Percentiles rank a stretch among this genome's conserved stretches.
phyloP scores from a whole-genome alignment of 140 eudicot genomes.

The Oenanthe javanica region DNA sequence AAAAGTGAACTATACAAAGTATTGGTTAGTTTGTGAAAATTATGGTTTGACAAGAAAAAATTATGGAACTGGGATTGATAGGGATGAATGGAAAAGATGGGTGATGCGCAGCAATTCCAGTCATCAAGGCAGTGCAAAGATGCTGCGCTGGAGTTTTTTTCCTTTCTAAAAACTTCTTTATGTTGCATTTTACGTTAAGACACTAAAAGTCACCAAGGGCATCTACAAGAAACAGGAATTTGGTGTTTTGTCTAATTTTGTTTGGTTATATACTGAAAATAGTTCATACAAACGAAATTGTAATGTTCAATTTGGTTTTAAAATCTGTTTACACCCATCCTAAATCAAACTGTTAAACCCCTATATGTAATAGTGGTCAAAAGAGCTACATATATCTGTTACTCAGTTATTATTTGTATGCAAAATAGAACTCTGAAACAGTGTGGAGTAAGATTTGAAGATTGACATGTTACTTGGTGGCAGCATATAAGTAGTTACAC shows the following conservation, averaged over 20 bases:
- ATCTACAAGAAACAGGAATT: background rate
- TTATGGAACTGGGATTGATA: constrained; percentile 59
- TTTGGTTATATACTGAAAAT: background rate
- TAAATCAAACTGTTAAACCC: background rate
- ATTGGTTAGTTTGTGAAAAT: constrained; percentile 12
- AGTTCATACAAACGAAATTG: background rate
- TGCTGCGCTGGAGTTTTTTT: constrained; percentile 56
- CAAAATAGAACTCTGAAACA: background rate
- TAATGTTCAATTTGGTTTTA: background rate
- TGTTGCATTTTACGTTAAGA: constrained; percentile 8
- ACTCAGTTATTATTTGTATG: background rate
- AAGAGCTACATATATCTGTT: background rate
- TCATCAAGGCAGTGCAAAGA: constrained; percentile 46
- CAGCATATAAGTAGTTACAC: background rate
- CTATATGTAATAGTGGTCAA: background rate
- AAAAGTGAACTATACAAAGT: constrained; percentile 11
- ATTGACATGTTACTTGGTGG: background rate
- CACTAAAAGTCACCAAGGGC: background rate
- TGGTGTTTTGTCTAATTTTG: background rate
- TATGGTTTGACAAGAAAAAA: constrained; percentile 21
- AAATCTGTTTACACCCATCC: background rate
- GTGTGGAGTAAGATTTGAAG: background rate
- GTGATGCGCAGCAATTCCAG: constrained; percentile 50
- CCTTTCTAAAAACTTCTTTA: constrained; percentile 6
- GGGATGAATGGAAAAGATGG: constrained; percentile 92